Conservation (phyloP, 192 early-diverging fungal genomes). For the Mortierella alpina region DNA sequence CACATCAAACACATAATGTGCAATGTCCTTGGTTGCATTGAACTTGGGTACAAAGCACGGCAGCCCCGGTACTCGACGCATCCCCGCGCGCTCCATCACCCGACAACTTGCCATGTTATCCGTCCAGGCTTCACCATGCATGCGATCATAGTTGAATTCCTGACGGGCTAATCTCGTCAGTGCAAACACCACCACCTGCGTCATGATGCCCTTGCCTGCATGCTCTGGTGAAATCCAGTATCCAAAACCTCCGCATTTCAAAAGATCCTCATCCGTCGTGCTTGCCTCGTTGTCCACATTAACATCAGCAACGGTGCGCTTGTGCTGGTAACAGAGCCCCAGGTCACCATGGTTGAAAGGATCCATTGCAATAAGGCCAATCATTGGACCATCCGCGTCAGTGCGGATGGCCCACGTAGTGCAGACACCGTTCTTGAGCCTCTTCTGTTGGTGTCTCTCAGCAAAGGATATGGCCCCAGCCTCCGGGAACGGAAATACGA, state of each 20-base stretch:
- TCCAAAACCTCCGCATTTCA: conserved; percentile 17
- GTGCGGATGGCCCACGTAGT: conserved; percentile 29
- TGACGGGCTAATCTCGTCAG: not conserved
- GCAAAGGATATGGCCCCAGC: conserved; percentile 12
- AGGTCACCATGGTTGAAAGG: conserved; percentile 27
- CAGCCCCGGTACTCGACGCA: conserved; percentile 7
- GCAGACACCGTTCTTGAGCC: not conserved
- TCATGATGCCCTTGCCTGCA: conserved; percentile 29
- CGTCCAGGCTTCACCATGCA: conserved; percentile 27
- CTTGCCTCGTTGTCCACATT: not conserved
- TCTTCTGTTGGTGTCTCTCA: not conserved
- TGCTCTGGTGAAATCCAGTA: conserved; percentile 35
- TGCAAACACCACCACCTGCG: conserved; percentile 13
- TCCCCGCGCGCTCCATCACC: conserved; percentile 29
- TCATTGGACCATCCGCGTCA: conserved; percentile 13
- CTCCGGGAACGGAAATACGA: conserved; percentile 26
- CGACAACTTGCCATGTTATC: conserved; percentile 18
- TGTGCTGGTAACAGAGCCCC: conserved; percentile 2
- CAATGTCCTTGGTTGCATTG: conserved; percentile 12
- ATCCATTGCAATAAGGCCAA: conserved; percentile 15
- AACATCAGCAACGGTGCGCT: not conserved
- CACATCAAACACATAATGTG: conserved; percentile 15
- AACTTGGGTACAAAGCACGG: conserved; percentile 40
- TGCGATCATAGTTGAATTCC: conserved; percentile 24
- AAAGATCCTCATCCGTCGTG: too few relatives aligned